A percentile compares a stretch with the other conserved stretches of the same genome.
These are phyloP conservation scores for Kwoniella sp. DNA, from an alignment of 768 basidiomycete species.

Conservation along the genomic window DNA sequence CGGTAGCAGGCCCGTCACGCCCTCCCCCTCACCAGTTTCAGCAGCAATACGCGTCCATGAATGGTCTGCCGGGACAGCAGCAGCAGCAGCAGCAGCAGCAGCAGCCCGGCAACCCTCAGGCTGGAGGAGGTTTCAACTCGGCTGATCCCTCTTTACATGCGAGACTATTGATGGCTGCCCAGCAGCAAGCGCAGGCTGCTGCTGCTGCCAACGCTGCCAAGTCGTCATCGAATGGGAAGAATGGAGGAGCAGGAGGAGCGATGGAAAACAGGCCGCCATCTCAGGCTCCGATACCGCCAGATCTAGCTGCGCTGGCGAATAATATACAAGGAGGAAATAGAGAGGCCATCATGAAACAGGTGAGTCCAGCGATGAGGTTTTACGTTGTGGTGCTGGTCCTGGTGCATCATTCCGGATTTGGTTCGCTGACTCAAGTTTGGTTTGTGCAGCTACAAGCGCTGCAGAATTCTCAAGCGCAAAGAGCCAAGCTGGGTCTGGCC, in stretches of 20 bases:
- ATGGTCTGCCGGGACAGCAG: constrained; percentile 19
- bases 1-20: constrained; percentile 26
- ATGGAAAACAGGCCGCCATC: neutral
- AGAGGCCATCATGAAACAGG: constrained; percentile 46
- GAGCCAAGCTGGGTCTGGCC: constrained; percentile 16
- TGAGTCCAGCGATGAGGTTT: too few species aligned
- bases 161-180: constrained; percentile 19
- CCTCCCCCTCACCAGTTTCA: constrained; percentile 20
- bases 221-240: constrained; percentile 1
- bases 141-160: constrained; percentile 16
- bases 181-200: constrained; percentile 28
- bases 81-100: constrained; percentile 15
- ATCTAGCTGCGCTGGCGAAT: constrained; percentile 31
- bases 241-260: neutral
- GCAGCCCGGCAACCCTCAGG: neutral
- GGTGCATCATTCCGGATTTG: neutral
- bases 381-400: too few species aligned
- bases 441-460: constrained; percentile 33
- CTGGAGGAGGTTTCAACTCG: constrained; percentile 4
- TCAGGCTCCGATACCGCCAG: constrained; percentile 5
- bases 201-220: constrained; percentile 11
- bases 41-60: constrained; percentile 19
- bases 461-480: constrained; percentile 31
- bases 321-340: constrained; percentile 31
- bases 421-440: constrained; percentile 1